A percentile compares a stretch with the other conserved stretches of the same genome.
phyloP scores from a whole-genome alignment of 495 filamentous ascomycete genomes.

The Podospora bellae-mahoneyi region DNA sequence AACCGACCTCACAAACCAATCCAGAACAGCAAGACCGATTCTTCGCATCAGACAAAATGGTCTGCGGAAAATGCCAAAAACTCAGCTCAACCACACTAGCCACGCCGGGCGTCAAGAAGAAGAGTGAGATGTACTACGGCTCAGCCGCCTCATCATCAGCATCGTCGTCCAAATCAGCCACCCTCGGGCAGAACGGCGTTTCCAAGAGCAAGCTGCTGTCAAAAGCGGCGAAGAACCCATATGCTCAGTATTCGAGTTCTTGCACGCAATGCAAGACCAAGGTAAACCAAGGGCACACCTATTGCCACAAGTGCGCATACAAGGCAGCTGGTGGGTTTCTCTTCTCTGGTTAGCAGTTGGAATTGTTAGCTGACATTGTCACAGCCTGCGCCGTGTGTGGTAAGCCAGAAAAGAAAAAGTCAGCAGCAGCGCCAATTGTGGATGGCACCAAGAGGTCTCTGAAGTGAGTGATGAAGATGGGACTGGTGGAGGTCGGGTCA shows the following conservation, averaged over 20 bases:
- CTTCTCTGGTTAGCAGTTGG: neutral
- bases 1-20: neutral
- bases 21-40: too few species aligned
- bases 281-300: slow-evolving; percentile 58
- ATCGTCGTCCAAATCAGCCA: slow-evolving; percentile 44
- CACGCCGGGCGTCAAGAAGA: slow-evolving; percentile 67
- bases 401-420: slow-evolving; percentile 52
- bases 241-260: slow-evolving; percentile 60
- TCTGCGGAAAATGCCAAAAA: slow-evolving; percentile 66
- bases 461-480: slow-evolving; percentile 40
- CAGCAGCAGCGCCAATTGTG: slow-evolving; percentile 49
- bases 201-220: slow-evolving; percentile 65
- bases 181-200: slow-evolving; percentile 53
- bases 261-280: slow-evolving; percentile 64
- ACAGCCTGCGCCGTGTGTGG: slow-evolving; percentile 66
- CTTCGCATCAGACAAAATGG: slow-evolving; percentile 46
- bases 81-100: slow-evolving; percentile 62
- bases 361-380: slow-evolving; percentile 20
- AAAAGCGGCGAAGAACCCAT: slow-evolving; percentile 66
- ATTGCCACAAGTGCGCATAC: slow-evolving; percentile 66
- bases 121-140: slow-evolving; percentile 69
- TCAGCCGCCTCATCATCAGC: slow-evolving; percentile 48
- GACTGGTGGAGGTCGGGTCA: neutral
- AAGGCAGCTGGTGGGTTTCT: slow-evolving; percentile 54
- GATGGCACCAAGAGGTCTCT: slow-evolving; percentile 63